Percentiles rank a stretch among this genome's conserved stretches.
These are phyloP conservation scores for Fusarium duplospermum DNA, from an alignment of 2,329 filamentous ascomycete genomes.

Conservation along the genomic window DNA sequence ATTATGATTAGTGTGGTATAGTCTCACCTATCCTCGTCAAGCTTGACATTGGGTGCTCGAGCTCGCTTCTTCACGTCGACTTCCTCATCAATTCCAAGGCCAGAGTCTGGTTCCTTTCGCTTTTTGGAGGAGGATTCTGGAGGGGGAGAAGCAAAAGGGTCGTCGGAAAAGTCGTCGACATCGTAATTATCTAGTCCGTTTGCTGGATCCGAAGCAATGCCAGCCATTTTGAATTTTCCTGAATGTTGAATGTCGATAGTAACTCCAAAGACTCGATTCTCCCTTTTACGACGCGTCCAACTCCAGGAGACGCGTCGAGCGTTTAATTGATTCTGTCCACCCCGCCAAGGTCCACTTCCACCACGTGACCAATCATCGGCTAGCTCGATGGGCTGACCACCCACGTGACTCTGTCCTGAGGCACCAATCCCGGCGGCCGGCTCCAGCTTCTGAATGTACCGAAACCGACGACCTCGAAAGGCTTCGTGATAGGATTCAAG, in stretches of 20 bases:
- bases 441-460: conserved; percentile 40
- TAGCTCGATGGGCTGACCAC: conserved; percentile 33
- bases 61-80: conserved; percentile 83
- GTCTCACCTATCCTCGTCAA: conserved; percentile 80
- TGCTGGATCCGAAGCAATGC: conserved; percentile 41
- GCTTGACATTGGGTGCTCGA: conserved; percentile 79
- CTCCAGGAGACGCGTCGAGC: conserved; percentile 38
- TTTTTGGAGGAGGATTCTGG: conserved; percentile 58
- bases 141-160: conserved; percentile 62
- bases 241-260: background rate
- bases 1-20: background rate
- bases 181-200: conserved; percentile 81
- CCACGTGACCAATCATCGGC: conserved; percentile 32
- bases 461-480: conserved; percentile 41
- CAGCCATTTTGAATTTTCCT: conserved; percentile 10
- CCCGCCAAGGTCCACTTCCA: background rate
- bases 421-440: conserved; percentile 37
- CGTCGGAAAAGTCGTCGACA: conserved; percentile 63
- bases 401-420: conserved; percentile 50
- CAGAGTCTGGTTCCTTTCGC: conserved; percentile 61
- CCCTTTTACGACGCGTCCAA: conserved; percentile 22
- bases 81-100: conserved; percentile 86
- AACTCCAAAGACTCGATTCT: background rate
- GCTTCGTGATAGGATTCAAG: conserved; percentile 43
- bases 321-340: conserved; percentile 38